phyloP scores from a whole-genome alignment of 2,329 filamentous ascomycete genomes.

The Fusarium sp. region DNA sequence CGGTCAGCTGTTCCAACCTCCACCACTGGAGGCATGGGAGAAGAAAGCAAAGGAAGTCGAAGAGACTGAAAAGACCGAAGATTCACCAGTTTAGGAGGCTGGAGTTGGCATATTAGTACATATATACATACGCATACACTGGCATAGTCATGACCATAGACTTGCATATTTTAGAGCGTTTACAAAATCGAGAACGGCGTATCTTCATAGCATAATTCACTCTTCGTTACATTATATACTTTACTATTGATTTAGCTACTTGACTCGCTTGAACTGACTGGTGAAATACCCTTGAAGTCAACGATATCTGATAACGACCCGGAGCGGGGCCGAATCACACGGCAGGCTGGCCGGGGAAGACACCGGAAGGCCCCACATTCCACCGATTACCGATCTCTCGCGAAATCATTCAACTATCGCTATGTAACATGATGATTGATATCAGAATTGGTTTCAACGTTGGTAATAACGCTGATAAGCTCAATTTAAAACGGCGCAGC shows the following conservation, averaged over 20 bases:
- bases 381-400: neutral
- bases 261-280: neutral
- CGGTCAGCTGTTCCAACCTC: constrained; percentile 21
- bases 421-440: neutral
- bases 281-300: neutral
- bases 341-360: neutral
- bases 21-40: constrained; percentile 3
- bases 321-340: constrained; percentile 22
- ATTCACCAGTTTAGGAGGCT: constrained; percentile 1
- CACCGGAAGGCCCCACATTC: neutral
- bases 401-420: neutral
- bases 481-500: neutral
- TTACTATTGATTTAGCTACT: neutral
- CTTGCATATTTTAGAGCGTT: neutral
- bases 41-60: neutral
- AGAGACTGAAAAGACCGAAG: neutral
- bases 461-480: neutral
- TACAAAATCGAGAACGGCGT: fast-evolving
- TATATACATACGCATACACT: neutral
- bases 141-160: neutral
- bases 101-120: neutral
- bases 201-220: fast-evolving
- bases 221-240: fast-evolving
- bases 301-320: constrained; percentile 11
- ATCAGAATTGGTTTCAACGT: neutral